Conservation (phyloP, 179 eudicot species). For the Drosera spatulata region DNA sequence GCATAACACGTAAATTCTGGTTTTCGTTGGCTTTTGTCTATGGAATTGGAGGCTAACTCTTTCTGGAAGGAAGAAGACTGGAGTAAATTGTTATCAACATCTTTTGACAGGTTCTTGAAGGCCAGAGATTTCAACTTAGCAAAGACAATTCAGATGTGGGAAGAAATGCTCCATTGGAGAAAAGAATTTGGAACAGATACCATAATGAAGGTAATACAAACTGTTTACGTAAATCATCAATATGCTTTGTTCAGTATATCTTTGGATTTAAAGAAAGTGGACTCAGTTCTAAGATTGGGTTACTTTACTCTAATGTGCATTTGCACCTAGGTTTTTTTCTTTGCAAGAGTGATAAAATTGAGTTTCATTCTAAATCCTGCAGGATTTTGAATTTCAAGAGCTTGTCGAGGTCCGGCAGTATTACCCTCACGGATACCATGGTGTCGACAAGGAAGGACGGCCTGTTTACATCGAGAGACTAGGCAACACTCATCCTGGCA, state of each 20-base stretch:
- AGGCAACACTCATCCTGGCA: conserved; percentile 66
- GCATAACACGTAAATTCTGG: too few relatives aligned
- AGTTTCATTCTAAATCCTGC: conserved; percentile 1
- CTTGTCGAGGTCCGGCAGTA: conserved; percentile 56
- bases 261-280: not conserved
- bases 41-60: too few relatives aligned
- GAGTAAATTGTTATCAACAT: not conserved
- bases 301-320: too few relatives aligned
- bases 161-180: conserved; percentile 81
- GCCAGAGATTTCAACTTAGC: conserved; percentile 60
- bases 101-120: conserved; percentile 48
- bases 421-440: conserved; percentile 86
- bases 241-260: not conserved
- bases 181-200: conserved; percentile 62
- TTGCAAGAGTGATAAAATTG: not conserved
- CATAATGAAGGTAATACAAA: conserved; percentile 44
- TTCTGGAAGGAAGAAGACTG: not conserved
- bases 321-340: too few relatives aligned
- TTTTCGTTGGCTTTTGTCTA: too few relatives aligned
- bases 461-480: conserved; percentile 77
- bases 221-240: not conserved
- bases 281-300: not conserved
- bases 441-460: conserved; percentile 76
- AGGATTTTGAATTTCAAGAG: conserved; percentile 68
- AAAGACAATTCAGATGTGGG: conserved; percentile 74